Evolutionary conservation across 1,284 basidiomycete species (phyloP).

Genomic region (Xerocomus nothofagi): DNA sequence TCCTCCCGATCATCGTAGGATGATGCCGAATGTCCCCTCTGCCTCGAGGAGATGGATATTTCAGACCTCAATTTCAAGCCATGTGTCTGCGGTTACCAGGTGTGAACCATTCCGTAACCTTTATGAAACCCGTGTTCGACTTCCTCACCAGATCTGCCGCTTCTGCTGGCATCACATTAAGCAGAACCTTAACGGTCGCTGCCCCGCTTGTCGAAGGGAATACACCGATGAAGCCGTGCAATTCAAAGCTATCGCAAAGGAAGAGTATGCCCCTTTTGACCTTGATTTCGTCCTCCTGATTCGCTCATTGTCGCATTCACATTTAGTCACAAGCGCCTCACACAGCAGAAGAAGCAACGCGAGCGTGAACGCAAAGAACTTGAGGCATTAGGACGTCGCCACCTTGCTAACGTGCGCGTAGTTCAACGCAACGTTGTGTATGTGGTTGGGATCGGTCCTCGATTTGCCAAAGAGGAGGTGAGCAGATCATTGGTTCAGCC

Average conservation of each 20-base stretch:
- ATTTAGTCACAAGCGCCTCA: conserved; percentile 83
- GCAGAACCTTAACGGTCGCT: conserved; percentile 93
- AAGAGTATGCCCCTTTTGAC: conserved; percentile 74
- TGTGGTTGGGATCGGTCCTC: conserved; percentile 88
- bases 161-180: conserved; percentile 99
- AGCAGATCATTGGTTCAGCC: conserved; percentile 25
- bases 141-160: conserved; percentile 80
- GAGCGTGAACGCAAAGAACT: conserved; percentile 97
- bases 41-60: conserved; percentile 98
- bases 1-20: conserved; percentile 57
- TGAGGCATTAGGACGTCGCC: conserved; percentile 82
- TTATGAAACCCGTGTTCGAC: conserved; percentile 16
- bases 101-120: conserved; percentile 37
- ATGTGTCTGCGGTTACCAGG: conserved; percentile 98
- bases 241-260: conserved; percentile 93
- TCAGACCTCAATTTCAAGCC: conserved; percentile 99
- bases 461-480: conserved; percentile 95
- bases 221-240: conserved; percentile 94
- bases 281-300: neutral
- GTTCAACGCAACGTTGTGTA: conserved; percentile 97
- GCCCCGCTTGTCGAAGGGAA: conserved; percentile 93
- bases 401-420: conserved; percentile 91
- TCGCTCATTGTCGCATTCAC: conserved; percentile 10
- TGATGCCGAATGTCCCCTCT: conserved; percentile 97
- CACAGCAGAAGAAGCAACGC: conserved; percentile 93